Conservation (phyloP, 2,329 filamentous ascomycete species). For the Alternaria solani region DNA sequence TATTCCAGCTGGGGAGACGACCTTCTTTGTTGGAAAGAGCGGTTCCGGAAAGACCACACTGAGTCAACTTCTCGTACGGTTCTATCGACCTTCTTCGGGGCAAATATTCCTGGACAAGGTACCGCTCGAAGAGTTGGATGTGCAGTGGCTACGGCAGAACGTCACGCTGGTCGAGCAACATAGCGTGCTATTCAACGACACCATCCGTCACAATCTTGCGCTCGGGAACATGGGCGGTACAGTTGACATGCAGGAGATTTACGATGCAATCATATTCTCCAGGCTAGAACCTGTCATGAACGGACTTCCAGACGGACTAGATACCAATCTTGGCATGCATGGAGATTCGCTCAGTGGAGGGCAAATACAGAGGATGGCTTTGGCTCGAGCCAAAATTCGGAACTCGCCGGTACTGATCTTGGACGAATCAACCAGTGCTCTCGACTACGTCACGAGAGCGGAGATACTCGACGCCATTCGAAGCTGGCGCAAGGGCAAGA, state of each 20-base stretch:
- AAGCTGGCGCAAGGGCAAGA: conserved; percentile 79
- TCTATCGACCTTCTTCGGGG: conserved; percentile 74
- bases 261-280: conserved; percentile 70
- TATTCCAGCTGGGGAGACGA: conserved; percentile 76
- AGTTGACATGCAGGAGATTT: conserved; percentile 65
- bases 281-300: conserved; percentile 73
- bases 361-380: conserved; percentile 80
- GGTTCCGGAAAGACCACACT: conserved; percentile 94
- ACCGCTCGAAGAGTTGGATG: conserved; percentile 68
- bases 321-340: conserved; percentile 75
- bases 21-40: conserved; percentile 83
- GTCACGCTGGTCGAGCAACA: conserved; percentile 84
- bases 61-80: conserved; percentile 77
- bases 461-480: conserved; percentile 78
- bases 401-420: conserved; percentile 83
- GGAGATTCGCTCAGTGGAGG: conserved; percentile 81
- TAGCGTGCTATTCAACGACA: conserved; percentile 82
- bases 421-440: conserved; percentile 86
- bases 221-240: conserved; percentile 68
- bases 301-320: conserved; percentile 71
- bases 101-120: conserved; percentile 73
- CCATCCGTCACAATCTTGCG: conserved; percentile 78
- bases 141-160: conserved; percentile 77
- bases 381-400: conserved; percentile 79
- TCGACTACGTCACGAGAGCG: conserved; percentile 75